Percentiles rank a stretch among this genome's conserved stretches.
These are phyloP conservation scores for Yamadazyma takamatsuzukensis DNA, from an alignment of 805 yeast species.

Conservation along the genomic window DNA sequence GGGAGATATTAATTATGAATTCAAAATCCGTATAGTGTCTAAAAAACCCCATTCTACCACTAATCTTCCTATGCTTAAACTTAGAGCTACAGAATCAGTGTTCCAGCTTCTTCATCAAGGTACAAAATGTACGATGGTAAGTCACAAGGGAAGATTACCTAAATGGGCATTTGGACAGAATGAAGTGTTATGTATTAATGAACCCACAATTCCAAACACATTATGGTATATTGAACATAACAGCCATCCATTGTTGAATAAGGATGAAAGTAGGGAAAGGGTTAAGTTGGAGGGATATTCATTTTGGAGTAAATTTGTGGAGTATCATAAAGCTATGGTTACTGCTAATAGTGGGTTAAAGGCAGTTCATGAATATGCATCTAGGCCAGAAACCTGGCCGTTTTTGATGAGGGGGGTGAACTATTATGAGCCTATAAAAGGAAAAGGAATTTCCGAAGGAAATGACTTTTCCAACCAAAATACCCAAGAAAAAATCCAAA, in stretches of 20 bases:
- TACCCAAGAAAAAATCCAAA: constrained; percentile 21
- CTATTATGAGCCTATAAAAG: constrained; percentile 37
- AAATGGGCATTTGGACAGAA: constrained; percentile 80
- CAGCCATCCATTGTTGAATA: constrained; percentile 45
- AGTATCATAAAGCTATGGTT: constrained; percentile 57
- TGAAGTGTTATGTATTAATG: constrained; percentile 83
- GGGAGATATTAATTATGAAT: constrained; percentile 69
- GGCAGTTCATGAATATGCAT: constrained; percentile 46
- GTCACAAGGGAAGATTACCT: constrained; percentile 76
- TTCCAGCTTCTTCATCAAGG: constrained; percentile 67
- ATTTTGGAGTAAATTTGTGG: constrained; percentile 50
- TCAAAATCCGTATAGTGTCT: constrained; percentile 51
- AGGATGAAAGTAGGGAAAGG: constrained; percentile 16
- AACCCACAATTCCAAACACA: constrained; percentile 64
- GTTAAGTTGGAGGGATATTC: constrained; percentile 22
- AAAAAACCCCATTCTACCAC: constrained; percentile 29
- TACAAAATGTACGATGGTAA: constrained; percentile 64
- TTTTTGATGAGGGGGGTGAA: constrained; percentile 54
- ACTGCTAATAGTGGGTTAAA: constrained; percentile 44
- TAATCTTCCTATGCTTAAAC: constrained; percentile 32
- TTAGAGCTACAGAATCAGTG: constrained; percentile 58
- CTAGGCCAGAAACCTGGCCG: constrained; percentile 66
- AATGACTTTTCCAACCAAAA: too few species aligned
- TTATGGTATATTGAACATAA: constrained; percentile 74
- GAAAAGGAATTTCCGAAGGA: too few species aligned